These are phyloP conservation scores for Phylloporus rhodoxanthus DNA, from an alignment of 768 basidiomycete genomes.

Conservation along the genomic window DNA sequence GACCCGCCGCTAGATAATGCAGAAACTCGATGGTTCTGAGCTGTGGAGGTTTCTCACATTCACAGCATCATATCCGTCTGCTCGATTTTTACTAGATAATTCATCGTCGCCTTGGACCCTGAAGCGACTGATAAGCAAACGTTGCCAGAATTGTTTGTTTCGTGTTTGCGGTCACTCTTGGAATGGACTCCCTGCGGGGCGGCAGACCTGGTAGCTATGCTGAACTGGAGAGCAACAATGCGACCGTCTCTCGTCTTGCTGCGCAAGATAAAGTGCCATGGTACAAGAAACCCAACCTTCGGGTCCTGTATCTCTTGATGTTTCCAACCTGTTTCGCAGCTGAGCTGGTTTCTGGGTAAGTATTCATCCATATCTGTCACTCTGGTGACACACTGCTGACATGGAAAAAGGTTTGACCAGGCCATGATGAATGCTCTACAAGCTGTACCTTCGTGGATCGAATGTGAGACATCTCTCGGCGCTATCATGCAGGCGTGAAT, in stretches of 20 bases:
- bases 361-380: background rate
- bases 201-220: background rate
- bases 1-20: background rate
- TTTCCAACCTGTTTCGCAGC: conserved; percentile 33
- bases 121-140: background rate
- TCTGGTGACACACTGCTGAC: background rate
- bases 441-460: conserved; percentile 51
- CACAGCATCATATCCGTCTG: background rate
- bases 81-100: background rate
- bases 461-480: conserved; percentile 32
- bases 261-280: conserved; percentile 47
- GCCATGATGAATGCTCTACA: conserved; percentile 63
- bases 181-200: background rate
- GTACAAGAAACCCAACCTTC: conserved; percentile 56
- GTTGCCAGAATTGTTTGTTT: background rate
- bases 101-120: background rate
- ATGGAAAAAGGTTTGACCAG: conserved; percentile 21
- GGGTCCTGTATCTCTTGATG: conserved; percentile 48
- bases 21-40: background rate
- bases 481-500: background rate
- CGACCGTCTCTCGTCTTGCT: conserved; percentile 10
- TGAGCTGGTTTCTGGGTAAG: conserved; percentile 10
- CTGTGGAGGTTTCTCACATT: background rate
- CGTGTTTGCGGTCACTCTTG: background rate
- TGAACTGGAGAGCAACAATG: conserved; percentile 1